Base-by-base conservation (phyloP, 2,329 filamentous ascomycete genomes). In the Clathrospora elynae region DNA sequence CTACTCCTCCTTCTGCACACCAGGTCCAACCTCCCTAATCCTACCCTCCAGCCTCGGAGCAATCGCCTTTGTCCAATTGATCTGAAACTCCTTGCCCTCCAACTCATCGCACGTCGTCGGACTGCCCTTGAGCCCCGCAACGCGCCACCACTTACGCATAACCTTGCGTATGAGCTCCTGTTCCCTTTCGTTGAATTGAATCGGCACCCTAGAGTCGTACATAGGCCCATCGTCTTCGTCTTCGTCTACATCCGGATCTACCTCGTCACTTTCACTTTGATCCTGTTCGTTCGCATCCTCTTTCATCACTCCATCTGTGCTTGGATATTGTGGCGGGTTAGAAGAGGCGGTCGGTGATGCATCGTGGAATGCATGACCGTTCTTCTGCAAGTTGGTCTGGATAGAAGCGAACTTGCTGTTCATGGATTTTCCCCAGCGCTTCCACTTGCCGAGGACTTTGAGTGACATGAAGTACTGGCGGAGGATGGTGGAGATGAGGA, bases 381-480 rank as follows among this genome's bases (percentile, higher is more conserved):
- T 72, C 11, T 71, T 70, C 55, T 83, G 77, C 31, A 90, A 74
- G 14, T 78, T 77, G 17, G 80, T 74, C 22, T 88, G 83, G 2
- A 93, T 82, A 8, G 71, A 67, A 16, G 74, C 71, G 85, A 88
- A 95, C 64, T 89, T 84, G 2, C 75, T 71, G 11, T 77, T 73
- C 62, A 88, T 75, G 46, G 77, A 78, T 1, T 78, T 74, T 10
- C 85, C 81, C 75, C 87, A 87, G 44, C 83, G 78, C 46, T 81
- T 83, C 90, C 90, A 96, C 59, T 83, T 82, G 12, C 89, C 88
- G 17, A 95, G 73, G 1, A 91, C 86, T 42, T 88, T 88, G 29
- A 95, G 77, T 5, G 85, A 87, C 79, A 95, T 86, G 71, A 96
- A 96, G 70, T 95, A 96, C 66, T 96, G 90, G 9, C 90, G 83